Evolutionary conservation across 1,284 basidiomycete genomes (phyloP), one percentile per base, ranked within the genome.

Genomic region (Apiotrichum siamense): DNA sequence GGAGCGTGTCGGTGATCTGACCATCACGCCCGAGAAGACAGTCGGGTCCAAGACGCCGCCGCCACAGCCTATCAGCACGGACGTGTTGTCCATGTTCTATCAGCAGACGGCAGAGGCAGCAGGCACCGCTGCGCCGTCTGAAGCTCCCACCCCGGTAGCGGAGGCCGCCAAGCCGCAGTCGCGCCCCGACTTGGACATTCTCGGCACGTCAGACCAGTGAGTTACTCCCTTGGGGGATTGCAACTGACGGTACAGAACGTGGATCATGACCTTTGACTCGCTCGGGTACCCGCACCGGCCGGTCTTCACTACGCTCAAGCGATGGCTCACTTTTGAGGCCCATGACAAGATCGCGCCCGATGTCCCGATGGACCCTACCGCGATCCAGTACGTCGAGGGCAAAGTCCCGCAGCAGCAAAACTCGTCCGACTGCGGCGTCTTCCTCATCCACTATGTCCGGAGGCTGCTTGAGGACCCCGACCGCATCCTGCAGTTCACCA

Each of bases 191-290:
- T 37, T 37, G 7, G 47, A 62, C 23, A 59, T 66, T 15, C 12
- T 48, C 7, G 54, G 41, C 21, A 57, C n/a, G 4, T 12, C 47
- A n/a, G 27, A 49, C n/a, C 26, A 59, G 69, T 69, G 50, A 52
- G 54, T 55, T n/a, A 1, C 15, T 7, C 21, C 10, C 3, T 6
- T 23, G 18, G 7, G 33, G 10, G 26, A 27, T 7, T 7, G 2
- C 11, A 4, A 18, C 44, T 52, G 25, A 56, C 42, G 3, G 11
- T 31, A n/a, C 57, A 89, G 87, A 43, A 83, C 87, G 3, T 83
- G 80, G 60, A 85, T 96, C 37, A 83, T 91, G 64, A 88, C 83
- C 0, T 80, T 97, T 47, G 94, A 98, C 69, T 97, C 92, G 1
- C 79, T 98, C 25, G 84, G 85, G 1, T 75, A 76, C 12, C 72